Evolutionary conservation across 1,284 basidiomycete species (phyloP).

Genomic region (Butyriboletus regius): DNA sequence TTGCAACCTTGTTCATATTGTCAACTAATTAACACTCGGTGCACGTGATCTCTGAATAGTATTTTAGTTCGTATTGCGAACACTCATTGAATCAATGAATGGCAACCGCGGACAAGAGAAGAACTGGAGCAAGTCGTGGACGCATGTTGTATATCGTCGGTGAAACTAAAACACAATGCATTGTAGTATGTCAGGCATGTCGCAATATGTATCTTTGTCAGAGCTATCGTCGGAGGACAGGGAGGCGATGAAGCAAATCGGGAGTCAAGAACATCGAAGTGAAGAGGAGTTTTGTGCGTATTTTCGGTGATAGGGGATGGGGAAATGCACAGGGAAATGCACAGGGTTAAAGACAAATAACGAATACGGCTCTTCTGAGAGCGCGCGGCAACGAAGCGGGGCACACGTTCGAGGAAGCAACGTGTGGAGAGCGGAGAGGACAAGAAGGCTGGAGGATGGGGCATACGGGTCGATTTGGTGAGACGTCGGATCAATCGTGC

Average conservation of each 20-base stretch:
- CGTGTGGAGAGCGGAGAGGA: conserved; percentile 15
- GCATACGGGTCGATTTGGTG: conserved; percentile 21
- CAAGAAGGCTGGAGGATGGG: conserved; percentile 28
- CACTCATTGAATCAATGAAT: conserved; percentile 1
- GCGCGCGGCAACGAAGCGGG: conserved; percentile 11
- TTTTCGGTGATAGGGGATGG: conserved; percentile 20
- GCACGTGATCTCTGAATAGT: conserved; percentile 23
- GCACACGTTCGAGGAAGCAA: conserved; percentile 9
- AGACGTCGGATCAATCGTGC: conserved; percentile 15
- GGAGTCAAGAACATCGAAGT: conserved; percentile 31
- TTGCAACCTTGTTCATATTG: background rate
- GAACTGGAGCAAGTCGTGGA: conserved; percentile 16
- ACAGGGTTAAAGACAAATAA: conserved; percentile 25
- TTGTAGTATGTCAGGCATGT: conserved; percentile 33
- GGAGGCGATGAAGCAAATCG: conserved; percentile 17
- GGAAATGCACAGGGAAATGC: conserved; percentile 26
- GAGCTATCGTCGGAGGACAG: conserved; percentile 20
- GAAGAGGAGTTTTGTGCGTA: conserved; percentile 18
- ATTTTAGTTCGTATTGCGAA: background rate
- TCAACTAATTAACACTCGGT: background rate
- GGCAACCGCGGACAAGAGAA: conserved; percentile 7
- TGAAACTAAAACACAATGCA: conserved; percentile 32
- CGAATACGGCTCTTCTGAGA: conserved; percentile 18
- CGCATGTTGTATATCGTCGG: conserved; percentile 30
- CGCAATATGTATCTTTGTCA: conserved; percentile 25